phyloP scores from a whole-genome alignment of 2,329 filamentous ascomycete genomes.

The Exophiala lecanii-corni region DNA sequence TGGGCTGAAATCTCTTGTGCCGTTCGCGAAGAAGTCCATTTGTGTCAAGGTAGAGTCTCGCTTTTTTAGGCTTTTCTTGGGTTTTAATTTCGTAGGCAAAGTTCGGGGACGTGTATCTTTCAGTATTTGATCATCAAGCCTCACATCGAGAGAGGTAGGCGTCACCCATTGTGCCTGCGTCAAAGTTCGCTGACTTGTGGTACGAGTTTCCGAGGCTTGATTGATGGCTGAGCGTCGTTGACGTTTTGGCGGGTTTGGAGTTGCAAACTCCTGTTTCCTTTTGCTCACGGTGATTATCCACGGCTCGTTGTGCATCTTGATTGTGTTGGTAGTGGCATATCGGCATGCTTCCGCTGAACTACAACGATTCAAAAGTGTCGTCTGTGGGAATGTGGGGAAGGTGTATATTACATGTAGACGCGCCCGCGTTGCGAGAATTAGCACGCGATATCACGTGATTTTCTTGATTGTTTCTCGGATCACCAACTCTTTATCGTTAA shows the following conservation, averaged over 20 bases:
- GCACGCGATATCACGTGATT: no score
- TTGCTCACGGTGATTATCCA: conserved; percentile 23
- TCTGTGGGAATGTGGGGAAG: no score
- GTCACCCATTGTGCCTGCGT: conserved; percentile 26
- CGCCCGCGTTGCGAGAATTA: no score
- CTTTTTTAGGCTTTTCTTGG: conserved; percentile 9
- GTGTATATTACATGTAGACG: no score
- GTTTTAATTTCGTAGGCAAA: not conserved
- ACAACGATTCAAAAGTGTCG: no score
- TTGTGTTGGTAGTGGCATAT: no score
- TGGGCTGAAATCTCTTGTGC: conserved; percentile 4
- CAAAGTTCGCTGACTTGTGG: conserved; percentile 21
- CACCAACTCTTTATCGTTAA: no score
- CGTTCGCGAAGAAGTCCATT: conserved; percentile 25
- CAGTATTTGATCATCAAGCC: conserved; percentile 11
- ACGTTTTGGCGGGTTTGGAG: conserved; percentile 16
- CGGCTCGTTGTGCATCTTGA: conserved; percentile 8
- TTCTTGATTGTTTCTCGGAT: no score
- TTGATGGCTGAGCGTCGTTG: conserved; percentile 7
- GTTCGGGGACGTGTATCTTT: conserved; percentile 1
- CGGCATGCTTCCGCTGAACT: no score
- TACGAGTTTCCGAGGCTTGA: conserved; percentile 2
- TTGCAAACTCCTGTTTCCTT: conserved; percentile 12
- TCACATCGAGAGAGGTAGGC: conserved; percentile 3
- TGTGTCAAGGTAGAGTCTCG: conserved; percentile 26